phyloP scores from a whole-genome alignment of 1,139 yeast species.

The Blastobotrys elegans region DNA sequence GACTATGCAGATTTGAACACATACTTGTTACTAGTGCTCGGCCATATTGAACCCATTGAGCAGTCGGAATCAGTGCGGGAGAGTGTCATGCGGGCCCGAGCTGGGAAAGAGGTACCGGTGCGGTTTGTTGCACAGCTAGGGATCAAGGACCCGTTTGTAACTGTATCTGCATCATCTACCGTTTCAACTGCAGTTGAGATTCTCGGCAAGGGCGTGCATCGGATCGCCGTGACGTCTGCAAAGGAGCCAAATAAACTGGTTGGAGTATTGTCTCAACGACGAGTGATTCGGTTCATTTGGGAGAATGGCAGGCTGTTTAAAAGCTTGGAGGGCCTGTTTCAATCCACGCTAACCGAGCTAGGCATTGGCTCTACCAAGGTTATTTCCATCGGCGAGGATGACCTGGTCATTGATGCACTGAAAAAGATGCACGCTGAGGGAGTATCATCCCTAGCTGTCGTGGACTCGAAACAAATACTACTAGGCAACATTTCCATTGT shows the following conservation, averaged over 20 bases:
- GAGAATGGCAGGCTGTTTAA: conserved; percentile 86
- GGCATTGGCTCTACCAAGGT: conserved; percentile 69
- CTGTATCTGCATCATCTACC: conserved; percentile 62
- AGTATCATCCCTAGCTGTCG: conserved; percentile 90
- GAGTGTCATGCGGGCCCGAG: conserved; percentile 33
- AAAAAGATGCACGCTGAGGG: conserved; percentile 78
- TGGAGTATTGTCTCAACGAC: conserved; percentile 85
- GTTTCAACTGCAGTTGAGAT: conserved; percentile 74
- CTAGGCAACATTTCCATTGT: conserved; percentile 92
- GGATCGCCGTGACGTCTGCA: conserved; percentile 73
- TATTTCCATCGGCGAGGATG: conserved; percentile 78
- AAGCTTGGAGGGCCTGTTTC: conserved; percentile 66
- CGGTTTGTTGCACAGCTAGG: conserved; percentile 71
- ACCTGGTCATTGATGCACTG: conserved; percentile 78
- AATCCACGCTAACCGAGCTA: conserved; percentile 59
- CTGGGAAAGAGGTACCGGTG: conserved; percentile 58
- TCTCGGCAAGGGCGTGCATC: conserved; percentile 86
- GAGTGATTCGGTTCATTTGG: conserved; percentile 80
- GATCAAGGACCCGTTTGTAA: conserved; percentile 81
- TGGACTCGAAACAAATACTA: conserved; percentile 67
- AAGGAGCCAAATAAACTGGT: conserved; percentile 35
- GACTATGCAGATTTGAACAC: conserved; percentile 91
- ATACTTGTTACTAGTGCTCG: conserved; percentile 68
- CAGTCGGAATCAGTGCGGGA: conserved; percentile 27
- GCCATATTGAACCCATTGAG: conserved; percentile 42